Conservation (phyloP, 257 asterid genomes). For the Cinchona pubescens region DNA sequence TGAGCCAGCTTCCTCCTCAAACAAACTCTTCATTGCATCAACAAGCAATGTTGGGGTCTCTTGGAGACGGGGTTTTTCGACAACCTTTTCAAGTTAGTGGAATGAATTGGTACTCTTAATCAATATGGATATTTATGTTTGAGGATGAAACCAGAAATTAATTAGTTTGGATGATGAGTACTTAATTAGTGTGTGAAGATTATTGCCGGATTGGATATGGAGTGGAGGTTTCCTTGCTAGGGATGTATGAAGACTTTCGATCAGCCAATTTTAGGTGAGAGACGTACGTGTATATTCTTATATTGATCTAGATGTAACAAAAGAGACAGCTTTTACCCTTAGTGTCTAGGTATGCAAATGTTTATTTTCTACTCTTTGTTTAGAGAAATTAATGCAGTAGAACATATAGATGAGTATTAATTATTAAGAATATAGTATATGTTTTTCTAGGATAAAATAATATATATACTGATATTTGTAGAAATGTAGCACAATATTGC, state of each 20-base stretch:
- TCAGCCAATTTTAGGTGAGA: conserved; percentile 38
- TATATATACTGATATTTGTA: neutral
- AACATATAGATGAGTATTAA: neutral
- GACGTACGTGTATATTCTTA: conserved; percentile 37
- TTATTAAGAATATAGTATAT: conserved; percentile 3
- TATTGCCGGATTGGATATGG: neutral
- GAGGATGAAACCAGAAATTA: neutral
- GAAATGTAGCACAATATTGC: neutral
- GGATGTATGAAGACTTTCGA: neutral
- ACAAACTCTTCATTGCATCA: conserved; percentile 47
- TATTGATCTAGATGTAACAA: no score
- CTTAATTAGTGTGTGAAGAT: neutral
- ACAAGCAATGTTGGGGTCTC: conserved; percentile 53
- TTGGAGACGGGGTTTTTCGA: conserved; percentile 63
- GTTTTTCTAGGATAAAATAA: neutral
- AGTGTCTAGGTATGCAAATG: conserved; percentile 12
- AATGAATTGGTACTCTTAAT: conserved; percentile 60
- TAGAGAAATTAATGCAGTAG: no score
- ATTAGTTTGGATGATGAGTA: no score
- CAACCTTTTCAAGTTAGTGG: conserved; percentile 44
- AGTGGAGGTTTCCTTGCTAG: neutral
- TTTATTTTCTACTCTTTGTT: conserved; percentile 14
- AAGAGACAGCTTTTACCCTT: no score
- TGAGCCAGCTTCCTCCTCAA: conserved; percentile 66
- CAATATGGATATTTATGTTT: neutral